These are phyloP conservation scores for Cladobotryum protrusum DNA, from an alignment of 2,329 filamentous ascomycete species.

Conservation along the genomic window DNA sequence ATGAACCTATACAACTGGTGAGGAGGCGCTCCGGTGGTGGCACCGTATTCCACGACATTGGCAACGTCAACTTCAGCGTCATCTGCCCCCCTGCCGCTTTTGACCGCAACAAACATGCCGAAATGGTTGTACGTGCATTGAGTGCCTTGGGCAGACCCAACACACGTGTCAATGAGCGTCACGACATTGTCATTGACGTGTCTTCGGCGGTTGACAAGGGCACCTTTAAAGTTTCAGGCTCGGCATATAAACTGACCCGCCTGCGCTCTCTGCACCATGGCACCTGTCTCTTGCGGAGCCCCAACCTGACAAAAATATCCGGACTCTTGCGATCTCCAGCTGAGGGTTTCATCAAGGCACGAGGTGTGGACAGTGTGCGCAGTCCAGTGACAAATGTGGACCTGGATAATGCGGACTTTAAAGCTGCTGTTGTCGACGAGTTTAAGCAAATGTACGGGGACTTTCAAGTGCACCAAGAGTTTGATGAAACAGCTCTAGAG, in stretches of 20 bases:
- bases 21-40: slow-evolving; percentile 84
- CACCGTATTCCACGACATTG: slow-evolving; percentile 86
- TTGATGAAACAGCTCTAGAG: slow-evolving; percentile 45
- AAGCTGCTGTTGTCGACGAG: slow-evolving; percentile 52
- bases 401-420: slow-evolving; percentile 41
- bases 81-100: slow-evolving; percentile 74
- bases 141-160: slow-evolving; percentile 49
- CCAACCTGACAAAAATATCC: slow-evolving; percentile 64
- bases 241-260: slow-evolving; percentile 87
- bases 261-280: slow-evolving; percentile 83
- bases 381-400: slow-evolving; percentile 77
- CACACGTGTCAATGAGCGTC: slow-evolving; percentile 76
- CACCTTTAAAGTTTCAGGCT: slow-evolving; percentile 80
- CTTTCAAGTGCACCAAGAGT: slow-evolving; percentile 27
- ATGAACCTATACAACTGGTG: slow-evolving; percentile 52
- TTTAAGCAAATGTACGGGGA: slow-evolving; percentile 62
- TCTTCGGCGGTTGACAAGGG: slow-evolving; percentile 11
- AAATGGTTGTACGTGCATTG: slow-evolving; percentile 88
- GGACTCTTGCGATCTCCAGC: slow-evolving; percentile 72
- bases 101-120: slow-evolving; percentile 78
- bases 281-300: slow-evolving; percentile 75
- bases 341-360: slow-evolving; percentile 66
- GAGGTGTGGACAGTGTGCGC: slow-evolving; percentile 86
- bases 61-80: slow-evolving; percentile 93
- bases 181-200: slow-evolving; percentile 79